Base-by-base conservation (phyloP, 2,329 filamentous ascomycete genomes). In the Nannizzia gypsea region DNA sequence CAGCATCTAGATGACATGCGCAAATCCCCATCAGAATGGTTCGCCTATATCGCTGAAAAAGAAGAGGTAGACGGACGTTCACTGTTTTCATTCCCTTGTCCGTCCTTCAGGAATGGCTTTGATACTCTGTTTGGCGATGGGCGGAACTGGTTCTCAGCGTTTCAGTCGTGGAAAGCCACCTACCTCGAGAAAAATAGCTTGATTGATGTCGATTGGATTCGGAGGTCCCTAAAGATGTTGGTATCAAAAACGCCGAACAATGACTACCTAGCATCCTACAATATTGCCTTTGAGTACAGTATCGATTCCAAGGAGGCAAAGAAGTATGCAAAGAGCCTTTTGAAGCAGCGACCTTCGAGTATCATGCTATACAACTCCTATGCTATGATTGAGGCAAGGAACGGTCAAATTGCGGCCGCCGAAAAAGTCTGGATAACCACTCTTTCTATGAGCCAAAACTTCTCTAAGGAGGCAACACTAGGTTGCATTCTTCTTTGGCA, bases 311-410 rank as follows among this genome's bases (percentile, higher is more conserved):
- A 71, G 0, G 76, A 73, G 1, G 82, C 84, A 26, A 86, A 82
- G 64, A 95, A 89, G 68, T 77, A 80, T 5, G 88, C 89, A 0
- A 95, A 89, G 67, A 73, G 74, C 5, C 75, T 95, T 0, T 72
- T 96, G n/a, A 92, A 88, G 68, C 79, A 78, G 55, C 81, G 83
- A 59, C 77, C 84, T 0, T 77, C 82, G 0, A 86, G 83, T 65
- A 70, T 88, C 2, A 76, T 78, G 13, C 76, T 96, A 0, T 96
- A 95, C 72, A 87, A 90, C 65, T 83, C 85, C 0, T 95, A 92
- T 67, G 89, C 87, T 0, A 73, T 89, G 13, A 82, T 90, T 2
- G 89, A 95, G 71, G 78, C 74, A 64, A 75, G 77, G 1, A 80
- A 79, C 31, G 82, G 79, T 0, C 85, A 86, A 24, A 65, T 69